A percentile compares a stretch with the other conserved stretches of the same genome.
Evolutionary conservation across 1,284 basidiomycete species (phyloP).

Genomic region (Coriolopsis trogii): DNA sequence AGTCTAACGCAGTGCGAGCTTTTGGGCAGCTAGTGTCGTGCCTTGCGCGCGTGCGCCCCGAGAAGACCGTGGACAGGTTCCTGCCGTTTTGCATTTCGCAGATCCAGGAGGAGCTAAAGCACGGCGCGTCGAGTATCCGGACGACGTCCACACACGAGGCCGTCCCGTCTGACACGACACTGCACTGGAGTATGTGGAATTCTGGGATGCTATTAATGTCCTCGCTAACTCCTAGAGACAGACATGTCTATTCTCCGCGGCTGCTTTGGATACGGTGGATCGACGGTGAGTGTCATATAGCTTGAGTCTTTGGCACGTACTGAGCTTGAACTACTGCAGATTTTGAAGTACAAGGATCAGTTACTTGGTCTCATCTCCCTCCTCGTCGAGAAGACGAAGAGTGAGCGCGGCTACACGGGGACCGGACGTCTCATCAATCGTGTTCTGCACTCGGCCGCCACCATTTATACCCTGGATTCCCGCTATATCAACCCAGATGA

Average conservation of each 20-base stretch:
- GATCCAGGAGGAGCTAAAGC: conserved; percentile 85
- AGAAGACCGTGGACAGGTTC: conserved; percentile 80
- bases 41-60: conserved; percentile 80
- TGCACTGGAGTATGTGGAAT: conserved; percentile 86
- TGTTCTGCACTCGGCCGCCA: conserved; percentile 76
- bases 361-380: conserved; percentile 72
- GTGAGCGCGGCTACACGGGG: conserved; percentile 88
- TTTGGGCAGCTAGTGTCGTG: conserved; percentile 91
- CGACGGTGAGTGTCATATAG: conserved; percentile 45
- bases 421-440: conserved; percentile 82
- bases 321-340: conserved; percentile 40
- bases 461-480: conserved; percentile 82
- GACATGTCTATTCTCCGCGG: conserved; percentile 82
- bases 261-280: conserved; percentile 74
- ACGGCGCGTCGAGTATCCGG: conserved; percentile 90
- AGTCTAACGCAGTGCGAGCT: conserved; percentile 88
- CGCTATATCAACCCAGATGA: conserved; percentile 85
- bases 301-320: neutral
- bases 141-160: conserved; percentile 87
- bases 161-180: conserved; percentile 85
- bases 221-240: conserved; percentile 33
- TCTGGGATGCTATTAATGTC: neutral
- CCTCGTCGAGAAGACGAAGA: conserved; percentile 81
- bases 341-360: conserved; percentile 71
- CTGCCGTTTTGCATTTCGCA: conserved; percentile 81